Evolutionary conservation across 2,329 filamentous ascomycete species (phyloP).

Genomic region (Rosellinia necatrix): DNA sequence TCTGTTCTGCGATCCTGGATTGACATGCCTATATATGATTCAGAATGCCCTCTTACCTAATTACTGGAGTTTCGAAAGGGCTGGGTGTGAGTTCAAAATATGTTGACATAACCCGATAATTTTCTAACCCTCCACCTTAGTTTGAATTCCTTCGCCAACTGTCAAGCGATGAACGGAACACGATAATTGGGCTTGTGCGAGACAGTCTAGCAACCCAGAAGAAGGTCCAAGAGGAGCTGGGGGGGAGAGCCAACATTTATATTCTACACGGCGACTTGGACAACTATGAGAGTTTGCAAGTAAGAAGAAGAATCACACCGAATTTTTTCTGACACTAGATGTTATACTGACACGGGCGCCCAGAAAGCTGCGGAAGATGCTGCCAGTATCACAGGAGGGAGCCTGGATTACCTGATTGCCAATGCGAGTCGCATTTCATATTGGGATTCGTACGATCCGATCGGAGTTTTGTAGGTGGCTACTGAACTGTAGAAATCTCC

Average conservation of each 20-base stretch:
- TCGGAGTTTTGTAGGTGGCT: constrained; percentile 6
- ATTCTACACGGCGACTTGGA: constrained; percentile 2
- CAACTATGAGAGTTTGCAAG: neutral
- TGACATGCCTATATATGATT: too few species aligned
- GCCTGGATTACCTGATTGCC: constrained; percentile 13
- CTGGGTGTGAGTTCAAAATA: constrained; percentile 1
- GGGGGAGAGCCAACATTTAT: neutral
- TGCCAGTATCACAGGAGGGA: neutral
- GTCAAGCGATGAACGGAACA: neutral
- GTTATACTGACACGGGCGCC: too few species aligned
- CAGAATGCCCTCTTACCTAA: neutral
- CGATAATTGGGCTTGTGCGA: constrained; percentile 10
- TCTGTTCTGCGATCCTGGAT: too few species aligned
- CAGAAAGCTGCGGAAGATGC: neutral
- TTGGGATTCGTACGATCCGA: neutral
- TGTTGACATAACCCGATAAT: too few species aligned
- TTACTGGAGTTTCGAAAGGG: neutral
- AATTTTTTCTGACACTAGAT: too few species aligned
- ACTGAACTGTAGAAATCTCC: too few species aligned
- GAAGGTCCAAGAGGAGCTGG: neutral
- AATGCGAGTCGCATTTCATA: constrained; percentile 2
- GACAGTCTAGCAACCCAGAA: neutral
- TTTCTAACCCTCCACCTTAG: neutral
- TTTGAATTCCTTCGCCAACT: constrained; percentile 12
- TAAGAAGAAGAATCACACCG: neutral